phyloP scores from a whole-genome alignment of 1,284 basidiomycete species.

The Stereum hirsutum region DNA sequence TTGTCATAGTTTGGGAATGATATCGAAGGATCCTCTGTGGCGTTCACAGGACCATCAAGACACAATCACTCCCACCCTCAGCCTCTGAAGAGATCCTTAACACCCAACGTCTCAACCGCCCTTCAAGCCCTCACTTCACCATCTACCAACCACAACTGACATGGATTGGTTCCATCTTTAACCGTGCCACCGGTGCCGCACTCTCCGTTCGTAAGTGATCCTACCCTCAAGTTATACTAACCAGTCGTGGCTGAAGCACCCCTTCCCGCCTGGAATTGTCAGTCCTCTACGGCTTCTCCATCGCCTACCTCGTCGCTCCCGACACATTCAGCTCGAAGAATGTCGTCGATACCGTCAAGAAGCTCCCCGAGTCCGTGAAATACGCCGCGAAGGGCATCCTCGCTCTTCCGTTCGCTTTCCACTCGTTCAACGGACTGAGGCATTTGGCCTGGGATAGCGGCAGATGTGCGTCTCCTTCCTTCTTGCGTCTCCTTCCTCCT shows the following conservation, averaged over 20 bases:
- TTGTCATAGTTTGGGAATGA: too few relatives aligned
- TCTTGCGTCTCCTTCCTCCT: constrained; percentile 10
- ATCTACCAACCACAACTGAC: constrained; percentile 97
- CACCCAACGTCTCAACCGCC: constrained; percentile 76
- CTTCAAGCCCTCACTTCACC: constrained; percentile 87
- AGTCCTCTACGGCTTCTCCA: constrained; percentile 87
- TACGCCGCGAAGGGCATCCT: constrained; percentile 67
- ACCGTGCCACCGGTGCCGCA: constrained; percentile 79
- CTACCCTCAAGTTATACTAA: constrained; percentile 4
- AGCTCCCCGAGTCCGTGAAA: constrained; percentile 69
- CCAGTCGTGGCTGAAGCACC: background rate
- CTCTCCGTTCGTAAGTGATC: constrained; percentile 65
- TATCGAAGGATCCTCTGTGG: background rate
- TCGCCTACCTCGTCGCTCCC: constrained; percentile 83
- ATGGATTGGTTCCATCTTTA: constrained; percentile 78
- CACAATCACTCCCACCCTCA: constrained; percentile 51
- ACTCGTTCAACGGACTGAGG: constrained; percentile 84
- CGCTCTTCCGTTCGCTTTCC: constrained; percentile 84
- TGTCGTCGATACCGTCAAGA: constrained; percentile 64
- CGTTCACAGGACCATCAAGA: constrained; percentile 36
- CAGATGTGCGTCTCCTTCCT: constrained; percentile 59
- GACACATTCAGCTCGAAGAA: constrained; percentile 71
- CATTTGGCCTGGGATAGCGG: constrained; percentile 91
- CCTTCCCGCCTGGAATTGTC: background rate
- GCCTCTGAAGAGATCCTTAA: constrained; percentile 70